Evolutionary conservation across 345 rosid species (phyloP), one percentile per base, ranked within the genome.

Genomic region (Psidium friedrichsthalianum): DNA sequence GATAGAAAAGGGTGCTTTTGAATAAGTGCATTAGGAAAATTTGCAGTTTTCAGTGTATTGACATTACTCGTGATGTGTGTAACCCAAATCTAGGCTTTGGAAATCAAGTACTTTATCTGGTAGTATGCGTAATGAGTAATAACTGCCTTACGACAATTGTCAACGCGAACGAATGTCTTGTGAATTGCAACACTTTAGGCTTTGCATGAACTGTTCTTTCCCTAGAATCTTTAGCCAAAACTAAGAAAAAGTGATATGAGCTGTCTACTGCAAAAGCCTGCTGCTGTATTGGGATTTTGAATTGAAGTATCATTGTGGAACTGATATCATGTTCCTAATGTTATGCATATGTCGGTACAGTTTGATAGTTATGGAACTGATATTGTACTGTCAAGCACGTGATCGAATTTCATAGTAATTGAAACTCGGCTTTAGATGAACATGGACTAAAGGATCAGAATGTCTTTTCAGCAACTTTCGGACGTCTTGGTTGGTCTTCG

Each of bases 381-480:
- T 85, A 25, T 49, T 53, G 29, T 76, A 55, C 49, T 55, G 8
- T 83, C 51, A 42, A 85, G 64, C 55, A 76, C 51, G 25, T 51
- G 59, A 57, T 40, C 6, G 5, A 74, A 27, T 57, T 29, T 83
- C 69, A 58, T 25, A 21, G 57, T 27, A 24, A 24, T 81, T 40
- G 40, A 57, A 64, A 61, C 76, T 82, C n/a, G 25, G 32, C 82
- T 80, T 40, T 82, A 27, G 84, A 56, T 82, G 85, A 64, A 87
- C 86, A 47, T 84, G 82, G n/a, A 87, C 82, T 80, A 85, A 83
- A 90, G 83, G 81, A 81, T 86, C 80, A 86, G 83, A 84, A 55
- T 86, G 82, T 89, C 55, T 84, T 92, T 91, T 87, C 94, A 96
- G 98, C 93, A 89, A 92, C 87, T 86, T 90, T 27, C 86, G 89